Evolutionary conservation across 441 rosid species (phyloP).

Genomic region (Metrosideros polymorpha): DNA sequence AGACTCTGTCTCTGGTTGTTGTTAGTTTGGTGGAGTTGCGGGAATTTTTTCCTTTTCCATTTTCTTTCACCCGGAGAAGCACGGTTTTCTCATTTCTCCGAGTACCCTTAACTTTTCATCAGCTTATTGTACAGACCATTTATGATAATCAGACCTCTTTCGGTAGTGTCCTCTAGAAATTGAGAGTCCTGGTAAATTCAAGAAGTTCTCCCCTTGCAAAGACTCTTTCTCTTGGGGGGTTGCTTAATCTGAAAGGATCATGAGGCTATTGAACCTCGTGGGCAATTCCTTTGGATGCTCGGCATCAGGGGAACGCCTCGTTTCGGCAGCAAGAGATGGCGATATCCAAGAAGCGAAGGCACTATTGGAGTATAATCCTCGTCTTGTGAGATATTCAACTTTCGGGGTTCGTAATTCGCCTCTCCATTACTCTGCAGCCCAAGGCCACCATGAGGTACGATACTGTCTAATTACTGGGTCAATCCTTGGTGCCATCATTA

Average conservation of each 20-base stretch:
- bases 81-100: background rate
- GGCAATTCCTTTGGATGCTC: constrained; percentile 96
- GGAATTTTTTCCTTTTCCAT: background rate
- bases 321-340: constrained; percentile 95
- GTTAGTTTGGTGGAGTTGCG: constrained; percentile 16
- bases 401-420: constrained; percentile 95
- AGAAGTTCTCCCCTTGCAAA: background rate
- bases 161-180: background rate
- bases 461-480: background rate
- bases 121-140: background rate
- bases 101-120: background rate
- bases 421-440: constrained; percentile 95
- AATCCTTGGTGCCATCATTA: background rate
- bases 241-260: constrained; percentile 8
- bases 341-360: constrained; percentile 94
- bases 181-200: background rate
- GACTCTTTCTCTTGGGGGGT: background rate
- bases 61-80: background rate
- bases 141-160: background rate
- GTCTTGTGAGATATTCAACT: constrained; percentile 86
- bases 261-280: constrained; percentile 80
- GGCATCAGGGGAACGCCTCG: constrained; percentile 92
- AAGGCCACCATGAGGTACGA: constrained; percentile 92
- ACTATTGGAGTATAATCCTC: constrained; percentile 82
- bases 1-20: constrained; percentile 9